A percentile compares a stretch with the other conserved stretches of the same genome.
Evolutionary conservation across 495 filamentous ascomycete species (phyloP).

Genomic region (Daldinia childiae): DNA sequence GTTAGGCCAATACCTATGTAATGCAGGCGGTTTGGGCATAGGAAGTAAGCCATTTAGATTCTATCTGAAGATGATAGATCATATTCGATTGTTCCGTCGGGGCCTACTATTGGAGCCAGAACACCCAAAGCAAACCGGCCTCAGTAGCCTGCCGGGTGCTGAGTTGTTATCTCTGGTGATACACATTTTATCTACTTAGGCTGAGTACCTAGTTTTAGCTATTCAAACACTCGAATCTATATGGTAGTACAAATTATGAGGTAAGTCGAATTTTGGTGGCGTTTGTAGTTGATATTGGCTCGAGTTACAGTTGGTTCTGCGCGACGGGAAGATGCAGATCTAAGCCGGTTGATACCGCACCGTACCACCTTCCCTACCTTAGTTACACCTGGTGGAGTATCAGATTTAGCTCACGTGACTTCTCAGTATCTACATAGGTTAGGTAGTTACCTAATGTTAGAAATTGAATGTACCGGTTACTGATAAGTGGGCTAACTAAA

Average conservation of each 20-base stretch:
- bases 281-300: constrained; percentile 11
- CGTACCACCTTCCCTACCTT: background rate
- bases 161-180: background rate
- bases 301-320: background rate
- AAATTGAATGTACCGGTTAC: too few species aligned
- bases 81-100: background rate
- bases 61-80: constrained; percentile 5
- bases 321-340: constrained; percentile 3
- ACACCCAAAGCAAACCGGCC: background rate
- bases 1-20: background rate
- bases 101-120: background rate
- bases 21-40: background rate
- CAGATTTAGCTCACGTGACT: background rate
- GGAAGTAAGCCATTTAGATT: background rate
- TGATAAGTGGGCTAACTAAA: too few species aligned
- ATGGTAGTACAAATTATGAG: background rate
- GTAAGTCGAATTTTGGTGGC: background rate
- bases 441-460: too few species aligned
- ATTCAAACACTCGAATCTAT: background rate
- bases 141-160: background rate
- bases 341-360: background rate
- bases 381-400: too few species aligned
- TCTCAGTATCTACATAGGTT: background rate
- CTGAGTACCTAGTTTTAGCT: background rate
- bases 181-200: background rate